Evolutionary conservation across 768 basidiomycete genomes (phyloP).

Genomic region (Tylopilus balloui): DNA sequence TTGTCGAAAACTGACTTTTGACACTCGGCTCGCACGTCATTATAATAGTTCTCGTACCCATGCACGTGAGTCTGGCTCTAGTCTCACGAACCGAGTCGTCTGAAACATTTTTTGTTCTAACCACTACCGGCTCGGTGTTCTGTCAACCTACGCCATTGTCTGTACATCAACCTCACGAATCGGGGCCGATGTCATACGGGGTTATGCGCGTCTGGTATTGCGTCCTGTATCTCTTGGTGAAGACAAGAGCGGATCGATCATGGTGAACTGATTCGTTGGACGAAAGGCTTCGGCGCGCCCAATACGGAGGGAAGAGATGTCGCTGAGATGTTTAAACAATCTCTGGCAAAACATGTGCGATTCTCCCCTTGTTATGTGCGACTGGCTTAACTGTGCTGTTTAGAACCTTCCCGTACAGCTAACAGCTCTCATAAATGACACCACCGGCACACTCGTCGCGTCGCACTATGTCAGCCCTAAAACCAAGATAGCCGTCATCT

Average conservation of each 20-base stretch:
- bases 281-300: conserved; percentile 93
- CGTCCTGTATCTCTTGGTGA: conserved; percentile 2
- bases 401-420: conserved; percentile 82
- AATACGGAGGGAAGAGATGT: conserved; percentile 94
- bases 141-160: neutral
- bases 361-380: neutral
- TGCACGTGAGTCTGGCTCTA: conserved; percentile 60
- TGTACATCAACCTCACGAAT: neutral
- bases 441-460: conserved; percentile 95
- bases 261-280: conserved; percentile 94
- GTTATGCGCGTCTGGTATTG: neutral
- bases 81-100: neutral
- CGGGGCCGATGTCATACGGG: neutral
- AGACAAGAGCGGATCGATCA: conserved; percentile 96
- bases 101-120: neutral
- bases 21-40: neutral
- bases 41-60: conserved; percentile 88
- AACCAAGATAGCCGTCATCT: conserved; percentile 93
- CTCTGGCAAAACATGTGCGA: conserved; percentile 72
- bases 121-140: neutral
- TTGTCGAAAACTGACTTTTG: neutral
- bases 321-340: conserved; percentile 85
- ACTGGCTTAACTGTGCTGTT: neutral
- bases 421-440: conserved; percentile 93
- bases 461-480: conserved; percentile 90